Evolutionary conservation across 345 rosid genomes (phyloP), one percentile per base, ranked within the genome.

Genomic region (Theobroma cacao): DNA sequence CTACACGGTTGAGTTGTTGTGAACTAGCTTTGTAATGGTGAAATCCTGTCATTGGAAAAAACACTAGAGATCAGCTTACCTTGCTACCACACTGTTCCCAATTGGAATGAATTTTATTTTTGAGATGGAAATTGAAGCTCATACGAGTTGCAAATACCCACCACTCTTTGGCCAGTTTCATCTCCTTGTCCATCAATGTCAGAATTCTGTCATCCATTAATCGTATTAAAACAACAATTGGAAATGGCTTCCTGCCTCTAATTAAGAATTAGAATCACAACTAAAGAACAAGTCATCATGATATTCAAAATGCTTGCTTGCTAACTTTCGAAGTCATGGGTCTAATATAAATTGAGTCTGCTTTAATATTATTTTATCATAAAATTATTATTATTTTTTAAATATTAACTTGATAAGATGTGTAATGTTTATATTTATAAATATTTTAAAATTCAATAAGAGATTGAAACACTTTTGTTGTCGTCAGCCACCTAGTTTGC

Each of bases 1-100:
- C 77, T 18, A 79, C 77, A 58, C 34, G 84, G 67, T n/a, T 72
- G 73, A 71, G 72, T 38, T 76, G 71, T 76, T 82, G 75, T 82
- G 85, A 45, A 71, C 56, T 59, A 63, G 68, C 70, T 70, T 48
- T 24, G 63, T 33, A 53, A 68, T 50, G 18, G 31, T 77, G 67
- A 24, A 36, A 20, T 63, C 22, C 41, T 52, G 22, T 56, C 22
- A 24, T 40, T 80, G 3, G 53, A 43, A 66, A 64, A 74, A 41
- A 47, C 31, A 56, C 70, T 2, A 38, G 70, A 20, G 70, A 66
- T 17, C 34, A 61, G 18, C 74, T 75, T 52, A 30, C 22, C 17
- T 13, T 2, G 18, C 22, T 5, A n/a, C 11, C 8, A 62, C 38
- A 28, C 28, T 31, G 24, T 50, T 75, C 38, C 74, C 48, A 38